These are phyloP conservation scores for Flaveria ramosissima DNA, from an alignment of 129 eudicot genomes.

Conservation along the genomic window DNA sequence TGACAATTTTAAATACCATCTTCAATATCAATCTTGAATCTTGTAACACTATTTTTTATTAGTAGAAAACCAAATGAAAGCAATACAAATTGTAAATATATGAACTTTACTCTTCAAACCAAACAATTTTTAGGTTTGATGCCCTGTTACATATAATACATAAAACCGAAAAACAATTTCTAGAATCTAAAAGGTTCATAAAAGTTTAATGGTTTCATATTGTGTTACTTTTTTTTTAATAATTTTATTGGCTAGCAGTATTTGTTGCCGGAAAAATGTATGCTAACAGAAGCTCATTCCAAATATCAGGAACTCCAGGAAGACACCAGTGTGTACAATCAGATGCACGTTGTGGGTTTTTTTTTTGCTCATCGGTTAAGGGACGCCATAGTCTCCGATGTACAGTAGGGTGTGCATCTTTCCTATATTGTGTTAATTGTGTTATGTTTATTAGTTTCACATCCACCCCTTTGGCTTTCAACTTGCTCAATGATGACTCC, in stretches of 20 bases:
- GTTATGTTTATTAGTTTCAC: slow-evolving; percentile 38
- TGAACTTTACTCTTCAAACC: neutral
- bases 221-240: neutral
- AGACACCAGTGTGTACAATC: slow-evolving; percentile 48
- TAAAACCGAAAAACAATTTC: neutral
- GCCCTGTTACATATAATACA: neutral
- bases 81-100: neutral
- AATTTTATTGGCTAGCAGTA: slow-evolving; percentile 6
- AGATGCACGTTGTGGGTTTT: slow-evolving; percentile 31
- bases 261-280: slow-evolving; percentile 21
- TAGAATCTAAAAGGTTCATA: neutral
- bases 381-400: slow-evolving; percentile 38
- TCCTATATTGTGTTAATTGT: slow-evolving; percentile 34
- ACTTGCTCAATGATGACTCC: slow-evolving; percentile 23
- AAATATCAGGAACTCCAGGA: slow-evolving; percentile 45
- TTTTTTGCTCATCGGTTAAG: slow-evolving; percentile 33
- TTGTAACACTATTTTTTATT: neutral
- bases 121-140: neutral
- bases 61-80: neutral
- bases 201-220: neutral
- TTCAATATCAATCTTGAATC: neutral
- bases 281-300: slow-evolving; percentile 45
- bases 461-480: slow-evolving; percentile 34
- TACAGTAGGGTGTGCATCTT: slow-evolving; percentile 43
- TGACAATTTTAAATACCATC: neutral